phyloP scores from a whole-genome alignment of 768 basidiomycete species.

The Serendipita vermifera region DNA sequence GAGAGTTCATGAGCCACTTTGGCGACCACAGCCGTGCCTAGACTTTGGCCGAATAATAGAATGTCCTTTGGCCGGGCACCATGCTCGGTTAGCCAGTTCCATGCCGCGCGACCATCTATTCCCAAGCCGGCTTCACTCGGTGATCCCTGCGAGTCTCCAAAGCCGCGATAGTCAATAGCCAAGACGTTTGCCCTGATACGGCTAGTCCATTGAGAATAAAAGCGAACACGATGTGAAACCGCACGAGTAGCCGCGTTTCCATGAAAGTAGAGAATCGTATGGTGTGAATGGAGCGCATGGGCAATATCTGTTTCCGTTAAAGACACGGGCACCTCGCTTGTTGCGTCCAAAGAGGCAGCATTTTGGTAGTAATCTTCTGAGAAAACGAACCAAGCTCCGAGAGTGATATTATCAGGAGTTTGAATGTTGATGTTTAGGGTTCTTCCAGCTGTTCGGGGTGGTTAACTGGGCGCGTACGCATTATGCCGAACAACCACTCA shows the following conservation, averaged over 20 bases:
- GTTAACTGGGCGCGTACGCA: neutral
- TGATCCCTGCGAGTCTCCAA: slow-evolving; percentile 67
- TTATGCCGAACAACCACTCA: slow-evolving; percentile 26
- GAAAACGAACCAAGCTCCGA: slow-evolving; percentile 81
- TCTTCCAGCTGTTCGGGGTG: slow-evolving; percentile 48
- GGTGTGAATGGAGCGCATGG: slow-evolving; percentile 41
- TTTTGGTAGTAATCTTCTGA: slow-evolving; percentile 51
- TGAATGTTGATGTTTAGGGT: slow-evolving; percentile 55
- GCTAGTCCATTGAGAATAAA: slow-evolving; percentile 53
- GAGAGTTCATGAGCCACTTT: slow-evolving; percentile 30
- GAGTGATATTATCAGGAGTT: slow-evolving; percentile 60
- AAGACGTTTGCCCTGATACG: slow-evolving; percentile 63
- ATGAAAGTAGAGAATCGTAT: slow-evolving; percentile 85
- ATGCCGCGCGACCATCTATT: slow-evolving; percentile 61
- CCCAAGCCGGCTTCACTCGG: slow-evolving; percentile 65
- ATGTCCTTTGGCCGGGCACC: slow-evolving; percentile 49
- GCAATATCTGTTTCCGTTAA: slow-evolving; percentile 32
- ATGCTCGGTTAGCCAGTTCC: slow-evolving; percentile 55
- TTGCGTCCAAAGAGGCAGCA: slow-evolving; percentile 13
- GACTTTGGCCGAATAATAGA: slow-evolving; percentile 70
- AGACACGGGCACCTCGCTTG: slow-evolving; percentile 26
- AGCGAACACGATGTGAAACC: slow-evolving; percentile 46
- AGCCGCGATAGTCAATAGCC: slow-evolving; percentile 85
- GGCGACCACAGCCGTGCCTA: slow-evolving; percentile 69
- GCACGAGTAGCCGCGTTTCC: slow-evolving; percentile 82